These are phyloP conservation scores for Lolium rigidum DNA, from an alignment of 176 grass and related monocot genomes.

Conservation along the genomic window DNA sequence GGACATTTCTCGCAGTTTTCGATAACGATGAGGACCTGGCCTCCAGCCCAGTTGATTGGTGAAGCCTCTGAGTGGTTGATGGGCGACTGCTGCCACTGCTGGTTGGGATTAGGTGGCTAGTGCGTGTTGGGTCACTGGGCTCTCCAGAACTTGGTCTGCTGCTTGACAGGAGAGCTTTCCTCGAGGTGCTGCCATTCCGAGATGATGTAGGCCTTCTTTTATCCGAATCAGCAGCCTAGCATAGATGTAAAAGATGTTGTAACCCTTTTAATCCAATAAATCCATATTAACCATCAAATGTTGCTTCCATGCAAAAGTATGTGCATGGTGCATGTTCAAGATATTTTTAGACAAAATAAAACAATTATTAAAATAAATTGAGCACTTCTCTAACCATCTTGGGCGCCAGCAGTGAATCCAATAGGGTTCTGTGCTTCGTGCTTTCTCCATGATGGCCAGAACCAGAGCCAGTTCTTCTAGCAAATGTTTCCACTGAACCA, in stretches of 20 bases:
- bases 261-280: slow-evolving; percentile 33
- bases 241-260: slow-evolving; percentile 29
- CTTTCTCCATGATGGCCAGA: slow-evolving; percentile 67
- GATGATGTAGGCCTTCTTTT: slow-evolving; percentile 60
- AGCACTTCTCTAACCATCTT: slow-evolving; percentile 50
- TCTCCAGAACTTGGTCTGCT: slow-evolving; percentile 73
- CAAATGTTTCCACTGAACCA: slow-evolving; percentile 59
- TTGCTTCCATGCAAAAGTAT: not conserved
- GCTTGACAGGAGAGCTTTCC: slow-evolving; percentile 70
- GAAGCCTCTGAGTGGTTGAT: slow-evolving; percentile 71
- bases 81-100: slow-evolving; percentile 60
- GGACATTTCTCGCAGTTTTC: slow-evolving; percentile 47
- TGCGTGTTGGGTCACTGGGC: slow-evolving; percentile 54
- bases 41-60: slow-evolving; percentile 77
- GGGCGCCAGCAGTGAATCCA: slow-evolving; percentile 61
- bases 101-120: slow-evolving; percentile 59
- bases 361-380: slow-evolving; percentile 32
- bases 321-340: not conserved
- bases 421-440: slow-evolving; percentile 60
- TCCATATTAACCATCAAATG: not conserved
- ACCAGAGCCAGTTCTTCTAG: slow-evolving; percentile 64
- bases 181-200: slow-evolving; percentile 72
- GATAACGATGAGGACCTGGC: slow-evolving; percentile 53
- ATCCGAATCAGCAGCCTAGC: slow-evolving; percentile 59
- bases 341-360: slow-evolving; percentile 22